Base-by-base conservation (phyloP, 371 early-diverging fungal species). In the Rhizomucor pusillus region DNA sequence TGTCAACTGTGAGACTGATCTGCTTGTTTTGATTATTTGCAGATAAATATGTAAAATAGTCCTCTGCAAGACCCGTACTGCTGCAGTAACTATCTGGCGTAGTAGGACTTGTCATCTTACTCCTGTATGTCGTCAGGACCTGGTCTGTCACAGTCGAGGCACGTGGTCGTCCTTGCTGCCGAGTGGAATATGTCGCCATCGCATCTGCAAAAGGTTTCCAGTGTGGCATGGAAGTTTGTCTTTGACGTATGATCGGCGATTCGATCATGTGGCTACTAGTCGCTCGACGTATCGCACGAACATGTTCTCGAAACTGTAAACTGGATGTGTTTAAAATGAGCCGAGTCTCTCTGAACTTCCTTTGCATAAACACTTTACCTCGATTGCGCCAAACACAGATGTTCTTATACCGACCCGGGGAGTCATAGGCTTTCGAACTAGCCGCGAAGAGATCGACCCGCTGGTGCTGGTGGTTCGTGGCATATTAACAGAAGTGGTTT, bases 371-470 rank as follows among this genome's bases (percentile, higher is more conserved):
- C 19, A 11, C 19, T 33, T 52, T 71, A 75, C 75, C 62, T 77
- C 77, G 29, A 77, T 73, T 12, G 77, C 77, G 29, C 77, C 67
- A 60, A 77, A 73, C 10, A 77, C 41, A 24, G 77, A 77, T 39
- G 77, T 67, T 54, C 77, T 50, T 14, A 77, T 67, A 23, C 77
- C 77, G 19, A 71, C 57, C 55, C 72, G 69, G 22, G 77, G 77
- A 3, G 74, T 69, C 62, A 73, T 73, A 2, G 71, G 63, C 1
- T 62, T 64, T 18, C 69, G 61, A 39, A 49, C 67, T 56, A 6
- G 60, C 19, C 60, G 54, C 16, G 67, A 44, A 2, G 59, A 58
- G 5, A 67, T 58, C 3, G 76, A 67, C 1, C 68, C 68, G 36
- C 50, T 57, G 3, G 66, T 50, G 33, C 73, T 69, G 4, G 70